Evolutionary conservation across 1,284 basidiomycete species (phyloP).

Genomic region (Puccinia sorghi): DNA sequence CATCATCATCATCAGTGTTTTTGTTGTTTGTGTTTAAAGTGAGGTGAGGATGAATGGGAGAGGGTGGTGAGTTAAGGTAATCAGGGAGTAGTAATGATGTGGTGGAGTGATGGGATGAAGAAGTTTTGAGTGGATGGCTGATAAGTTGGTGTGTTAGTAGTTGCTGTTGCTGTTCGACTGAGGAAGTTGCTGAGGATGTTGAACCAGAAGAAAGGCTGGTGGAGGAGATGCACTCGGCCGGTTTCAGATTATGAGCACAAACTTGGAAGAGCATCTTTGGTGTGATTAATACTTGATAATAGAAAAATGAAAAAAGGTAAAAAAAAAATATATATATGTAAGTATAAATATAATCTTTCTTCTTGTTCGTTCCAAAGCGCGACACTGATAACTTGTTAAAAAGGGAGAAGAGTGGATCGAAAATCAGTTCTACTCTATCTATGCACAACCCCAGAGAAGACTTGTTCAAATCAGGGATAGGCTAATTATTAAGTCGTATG

Average conservation of each 20-base stretch:
- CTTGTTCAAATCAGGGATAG: too few relatives aligned
- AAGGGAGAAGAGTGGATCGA: too few relatives aligned
- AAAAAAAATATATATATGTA: too few relatives aligned
- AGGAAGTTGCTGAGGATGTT: background rate
- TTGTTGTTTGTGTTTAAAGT: background rate
- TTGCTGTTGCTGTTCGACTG: background rate
- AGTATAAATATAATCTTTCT: too few relatives aligned
- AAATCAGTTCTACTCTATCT: too few relatives aligned
- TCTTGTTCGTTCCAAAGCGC: too few relatives aligned
- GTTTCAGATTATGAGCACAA: slow-evolving; percentile 13
- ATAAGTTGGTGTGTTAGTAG: background rate
- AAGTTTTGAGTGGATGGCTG: background rate
- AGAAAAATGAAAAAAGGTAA: background rate
- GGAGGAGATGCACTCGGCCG: background rate
- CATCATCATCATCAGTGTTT: background rate
- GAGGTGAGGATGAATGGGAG: background rate
- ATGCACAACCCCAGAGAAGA: too few relatives aligned
- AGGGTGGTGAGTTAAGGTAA: background rate
- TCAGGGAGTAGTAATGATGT: slow-evolving; percentile 1
- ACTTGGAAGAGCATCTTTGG: slow-evolving; percentile 33
- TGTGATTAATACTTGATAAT: background rate
- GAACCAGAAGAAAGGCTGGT: background rate
- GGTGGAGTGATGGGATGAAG: background rate
- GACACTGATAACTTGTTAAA: too few relatives aligned
- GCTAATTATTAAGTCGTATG: too few relatives aligned